phyloP scores from a whole-genome alignment of 768 basidiomycete species.

The Nidula microcarpa region DNA sequence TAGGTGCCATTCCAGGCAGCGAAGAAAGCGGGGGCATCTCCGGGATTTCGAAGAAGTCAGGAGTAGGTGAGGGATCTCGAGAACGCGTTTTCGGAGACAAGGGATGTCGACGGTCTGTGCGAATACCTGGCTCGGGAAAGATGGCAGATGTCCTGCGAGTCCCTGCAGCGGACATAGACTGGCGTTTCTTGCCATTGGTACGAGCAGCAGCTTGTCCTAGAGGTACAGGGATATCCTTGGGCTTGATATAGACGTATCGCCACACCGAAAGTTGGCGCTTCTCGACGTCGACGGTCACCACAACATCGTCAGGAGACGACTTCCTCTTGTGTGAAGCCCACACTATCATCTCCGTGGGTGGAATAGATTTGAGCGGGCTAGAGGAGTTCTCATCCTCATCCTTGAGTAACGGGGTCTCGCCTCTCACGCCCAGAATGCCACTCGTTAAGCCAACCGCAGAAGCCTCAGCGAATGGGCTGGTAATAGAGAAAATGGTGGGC shows the following conservation, averaged over 20 bases:
- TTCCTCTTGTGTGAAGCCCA: constrained; percentile 49
- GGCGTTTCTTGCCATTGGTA: constrained; percentile 32
- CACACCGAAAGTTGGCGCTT: constrained; percentile 58
- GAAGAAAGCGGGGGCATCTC: constrained; percentile 42
- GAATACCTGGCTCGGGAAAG: constrained; percentile 26
- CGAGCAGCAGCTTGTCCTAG: constrained; percentile 8
- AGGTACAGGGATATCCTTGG: constrained; percentile 34
- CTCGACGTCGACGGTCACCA: constrained; percentile 58
- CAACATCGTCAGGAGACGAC: constrained; percentile 39
- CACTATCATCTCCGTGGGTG: constrained; percentile 62
- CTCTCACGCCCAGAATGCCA: constrained; percentile 50
- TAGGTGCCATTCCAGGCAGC: constrained; percentile 50
- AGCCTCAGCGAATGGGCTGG: constrained; percentile 74
- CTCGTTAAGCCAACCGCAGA: constrained; percentile 65
- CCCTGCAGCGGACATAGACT: constrained; percentile 30
- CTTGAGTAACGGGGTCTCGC: constrained; percentile 32
- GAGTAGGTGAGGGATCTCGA: constrained; percentile 28
- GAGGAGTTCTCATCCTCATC: constrained; percentile 53
- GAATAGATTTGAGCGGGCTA: constrained; percentile 50
- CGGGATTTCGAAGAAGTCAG: constrained; percentile 31
- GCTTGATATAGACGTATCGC: constrained; percentile 68
- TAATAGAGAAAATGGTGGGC: constrained; percentile 80
- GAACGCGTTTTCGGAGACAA: constrained; percentile 31
- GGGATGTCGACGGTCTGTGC: constrained; percentile 28
- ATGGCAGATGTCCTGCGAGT: constrained; percentile 36